Percentiles rank a stretch among this genome's conserved stretches.
Evolutionary conservation across 164 flowering plant genomes (phyloP).

Genomic region (Aristolochia californica): DNA sequence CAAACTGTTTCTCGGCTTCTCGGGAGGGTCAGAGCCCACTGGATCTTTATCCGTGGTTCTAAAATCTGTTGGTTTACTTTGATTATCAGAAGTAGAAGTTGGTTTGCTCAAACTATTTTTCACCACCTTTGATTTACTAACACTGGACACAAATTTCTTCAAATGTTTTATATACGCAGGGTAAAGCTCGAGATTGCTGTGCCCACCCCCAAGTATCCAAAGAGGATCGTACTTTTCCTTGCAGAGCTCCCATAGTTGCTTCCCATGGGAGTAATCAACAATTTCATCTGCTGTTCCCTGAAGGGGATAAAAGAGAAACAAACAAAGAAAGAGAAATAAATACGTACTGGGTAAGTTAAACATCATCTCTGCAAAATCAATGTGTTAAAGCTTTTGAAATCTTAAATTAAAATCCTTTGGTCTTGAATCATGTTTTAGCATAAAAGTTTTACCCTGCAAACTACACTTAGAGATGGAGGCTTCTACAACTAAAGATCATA

Average conservation of each 20-base stretch:
- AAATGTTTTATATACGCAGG: slow-evolving; percentile 82
- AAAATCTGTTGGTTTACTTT: slow-evolving; percentile 26
- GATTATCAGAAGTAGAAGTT: slow-evolving; percentile 24
- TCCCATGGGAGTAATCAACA: slow-evolving; percentile 87
- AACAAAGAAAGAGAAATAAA: too few species aligned
- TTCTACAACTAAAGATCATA: too few species aligned
- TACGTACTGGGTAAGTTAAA: too few species aligned
- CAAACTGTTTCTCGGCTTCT: slow-evolving; percentile 58
- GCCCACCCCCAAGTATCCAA: slow-evolving; percentile 92
- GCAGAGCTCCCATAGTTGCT: slow-evolving; percentile 77
- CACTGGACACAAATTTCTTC: slow-evolving; percentile 56
- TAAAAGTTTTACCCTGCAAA: too few species aligned
- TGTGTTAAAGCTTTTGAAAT: too few species aligned
- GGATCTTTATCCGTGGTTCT: slow-evolving; percentile 31
- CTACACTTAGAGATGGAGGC: too few species aligned
- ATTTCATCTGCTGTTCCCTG: slow-evolving; percentile 96
- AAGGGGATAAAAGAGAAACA: neutral
- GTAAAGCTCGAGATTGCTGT: slow-evolving; percentile 84
- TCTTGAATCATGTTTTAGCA: too few species aligned
- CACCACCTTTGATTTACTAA: slow-evolving; percentile 48
- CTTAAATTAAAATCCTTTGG: too few species aligned
- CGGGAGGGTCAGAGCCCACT: slow-evolving; percentile 21
- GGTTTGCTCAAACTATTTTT: slow-evolving; percentile 29
- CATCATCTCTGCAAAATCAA: too few species aligned
- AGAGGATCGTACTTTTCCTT: slow-evolving; percentile 79